phyloP scores from a whole-genome alignment of 139 green algal genomes.

The Microglena sp. region DNA sequence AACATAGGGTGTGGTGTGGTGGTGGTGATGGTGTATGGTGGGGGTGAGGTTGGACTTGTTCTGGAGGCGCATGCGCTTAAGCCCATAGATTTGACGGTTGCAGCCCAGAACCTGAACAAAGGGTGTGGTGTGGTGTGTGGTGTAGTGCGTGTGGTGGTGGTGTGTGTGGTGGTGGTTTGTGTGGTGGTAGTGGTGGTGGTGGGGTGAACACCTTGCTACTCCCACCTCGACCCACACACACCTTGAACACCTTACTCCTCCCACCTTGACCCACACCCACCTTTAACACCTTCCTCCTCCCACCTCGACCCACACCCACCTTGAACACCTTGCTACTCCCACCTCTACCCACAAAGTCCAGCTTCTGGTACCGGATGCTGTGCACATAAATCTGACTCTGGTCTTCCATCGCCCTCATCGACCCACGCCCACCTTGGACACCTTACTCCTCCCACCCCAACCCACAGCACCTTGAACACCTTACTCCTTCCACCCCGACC shows the following conservation, averaged over 20 bases:
- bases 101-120: conserved; percentile 75
- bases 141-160: too few species aligned
- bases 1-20: conserved; percentile 7
- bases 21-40: not conserved
- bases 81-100: conserved; percentile 82
- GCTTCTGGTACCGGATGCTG: conserved; percentile 76
- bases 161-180: too few species aligned
- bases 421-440: too few species aligned
- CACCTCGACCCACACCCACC: conserved; percentile 17
- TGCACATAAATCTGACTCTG: conserved; percentile 72
- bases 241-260: too few species aligned
- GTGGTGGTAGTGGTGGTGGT: too few species aligned
- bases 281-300: not conserved
- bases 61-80: conserved; percentile 86
- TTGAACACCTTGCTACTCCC: conserved; percentile 93
- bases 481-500: not conserved
- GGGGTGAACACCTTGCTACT: too few species aligned
- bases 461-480: not conserved
- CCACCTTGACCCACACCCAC: too few species aligned
- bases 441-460: too few species aligned
- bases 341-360: conserved; percentile 85
- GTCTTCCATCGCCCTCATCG: conserved; percentile 63
- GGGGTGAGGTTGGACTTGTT: too few species aligned
- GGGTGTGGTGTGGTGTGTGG: too few species aligned
- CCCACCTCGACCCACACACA: too few species aligned